Evolutionary conservation across 2,329 filamentous ascomycete species (phyloP).

Genomic region (Hypoxylon rubiginosum): DNA sequence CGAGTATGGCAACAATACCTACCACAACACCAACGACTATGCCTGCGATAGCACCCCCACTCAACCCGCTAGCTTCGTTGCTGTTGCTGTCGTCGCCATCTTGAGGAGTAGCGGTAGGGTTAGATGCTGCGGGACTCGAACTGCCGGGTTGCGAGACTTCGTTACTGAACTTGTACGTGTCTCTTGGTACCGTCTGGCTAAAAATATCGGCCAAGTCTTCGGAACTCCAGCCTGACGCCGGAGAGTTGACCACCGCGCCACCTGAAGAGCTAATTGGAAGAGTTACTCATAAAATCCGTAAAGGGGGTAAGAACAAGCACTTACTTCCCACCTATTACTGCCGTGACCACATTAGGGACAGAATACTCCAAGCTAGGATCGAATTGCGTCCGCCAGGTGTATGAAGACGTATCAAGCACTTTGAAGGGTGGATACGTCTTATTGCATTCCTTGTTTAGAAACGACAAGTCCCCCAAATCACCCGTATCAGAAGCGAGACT

Average conservation of each 20-base stretch:
- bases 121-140: neutral
- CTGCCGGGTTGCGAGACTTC: neutral
- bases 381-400: conserved; percentile 36
- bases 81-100: neutral
- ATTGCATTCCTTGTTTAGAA: conserved; percentile 24
- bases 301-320: neutral
- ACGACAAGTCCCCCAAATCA: too few relatives aligned
- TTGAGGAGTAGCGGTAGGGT: neutral
- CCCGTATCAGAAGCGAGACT: neutral
- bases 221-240: conserved; percentile 26
- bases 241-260: conserved; percentile 22
- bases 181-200: conserved; percentile 31
- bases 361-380: conserved; percentile 30
- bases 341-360: conserved; percentile 33
- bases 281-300: neutral
- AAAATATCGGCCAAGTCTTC: conserved; percentile 29
- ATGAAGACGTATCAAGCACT: conserved; percentile 38
- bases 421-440: conserved; percentile 36
- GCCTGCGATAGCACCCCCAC: conserved; percentile 3
- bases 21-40: conserved; percentile 3
- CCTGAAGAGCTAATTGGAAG: conserved; percentile 28
- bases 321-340: conserved; percentile 38
- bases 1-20: neutral
- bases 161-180: conserved; percentile 1
- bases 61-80: neutral